phyloP scores from a whole-genome alignment of 2,329 filamentous ascomycete species.

The Ophiocordyceps camponoti-floridani region DNA sequence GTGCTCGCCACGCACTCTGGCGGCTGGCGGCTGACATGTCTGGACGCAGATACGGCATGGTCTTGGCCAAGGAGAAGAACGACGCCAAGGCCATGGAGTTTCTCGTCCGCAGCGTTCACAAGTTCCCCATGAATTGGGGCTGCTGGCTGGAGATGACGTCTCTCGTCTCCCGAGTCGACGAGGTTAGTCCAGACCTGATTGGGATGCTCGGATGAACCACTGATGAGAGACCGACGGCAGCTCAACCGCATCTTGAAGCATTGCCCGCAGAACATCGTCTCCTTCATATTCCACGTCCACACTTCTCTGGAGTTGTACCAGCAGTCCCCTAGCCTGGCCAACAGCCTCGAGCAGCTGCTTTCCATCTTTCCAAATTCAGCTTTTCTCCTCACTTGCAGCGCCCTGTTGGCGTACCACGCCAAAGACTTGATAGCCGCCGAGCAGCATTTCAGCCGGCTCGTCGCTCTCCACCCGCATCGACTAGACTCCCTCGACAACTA shows the following conservation, averaged over 20 bases:
- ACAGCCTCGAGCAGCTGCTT: constrained; percentile 59
- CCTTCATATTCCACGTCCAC: constrained; percentile 84
- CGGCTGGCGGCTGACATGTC: neutral
- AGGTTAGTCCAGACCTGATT: constrained; percentile 34
- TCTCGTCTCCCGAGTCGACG: constrained; percentile 61
- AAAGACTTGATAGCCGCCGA: constrained; percentile 59
- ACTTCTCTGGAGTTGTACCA: constrained; percentile 86
- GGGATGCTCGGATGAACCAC: neutral
- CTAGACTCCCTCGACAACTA: constrained; percentile 90
- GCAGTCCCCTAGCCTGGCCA: constrained; percentile 56
- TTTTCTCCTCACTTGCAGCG: constrained; percentile 80
- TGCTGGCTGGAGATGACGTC: constrained; percentile 87
- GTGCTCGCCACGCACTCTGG: constrained; percentile 7
- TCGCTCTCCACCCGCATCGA: constrained; percentile 56
- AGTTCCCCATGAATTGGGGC: constrained; percentile 92
- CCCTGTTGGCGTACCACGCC: constrained; percentile 75
- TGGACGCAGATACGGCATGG: constrained; percentile 56
- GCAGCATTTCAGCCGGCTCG: constrained; percentile 55
- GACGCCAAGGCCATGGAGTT: constrained; percentile 70
- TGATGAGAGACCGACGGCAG: constrained; percentile 19
- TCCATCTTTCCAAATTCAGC: constrained; percentile 73
- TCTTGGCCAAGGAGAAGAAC: constrained; percentile 80
- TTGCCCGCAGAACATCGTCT: constrained; percentile 79
- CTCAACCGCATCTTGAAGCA: constrained; percentile 52
- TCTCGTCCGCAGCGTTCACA: constrained; percentile 73